Base-by-base conservation (phyloP, 306 rosid genomes). In the Glycine soja region DNA sequence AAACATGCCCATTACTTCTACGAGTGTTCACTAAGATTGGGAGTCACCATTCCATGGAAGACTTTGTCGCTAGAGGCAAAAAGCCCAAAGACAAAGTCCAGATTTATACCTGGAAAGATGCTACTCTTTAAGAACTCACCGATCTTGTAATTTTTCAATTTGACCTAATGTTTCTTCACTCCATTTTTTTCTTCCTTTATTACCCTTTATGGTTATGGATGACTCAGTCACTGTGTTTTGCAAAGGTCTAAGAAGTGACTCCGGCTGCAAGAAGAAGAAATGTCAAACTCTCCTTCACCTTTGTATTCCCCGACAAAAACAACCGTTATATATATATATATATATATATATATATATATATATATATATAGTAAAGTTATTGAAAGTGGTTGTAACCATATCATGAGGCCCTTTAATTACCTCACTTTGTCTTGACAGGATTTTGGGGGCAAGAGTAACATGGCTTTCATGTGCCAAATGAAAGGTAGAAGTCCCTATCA, bases 21-120 rank as follows among this genome's bases (percentile, higher is more conserved):
- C 91, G 98, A 71, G 99, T 95, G 40, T 95, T 95, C 87, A 93
- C 99, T 1, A 91, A 90, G 98, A 70, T 64, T 43, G 99, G 99
- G 48, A 59, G 86, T 70, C 99, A 95, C 80, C 97, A 93, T 66
- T 75, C 70, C 12, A 89, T 85, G 75, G 98, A 91, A 64, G 99
- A 91, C 32, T 95, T 93, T 79, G 94, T 96, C 1, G 94, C 87
- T 8, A 90, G 99, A 84, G 99, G 99, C 76, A 93, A 93, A 70
- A 97, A 91, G 50, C 98, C 99, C 51, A 90, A 93, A 80, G 98
- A 95, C 51, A 97, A 95, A 79, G 99, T 95, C 86, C 99, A 95
- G 86, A 95, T 95, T 81, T 95, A 95, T 79, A 95, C 99, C 0
- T 93, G 99, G 99, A 95, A 90, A 82, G 99, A 95, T 80, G 99